Conservation (phyloP, 2,329 filamentous ascomycete genomes). For the Chalaropsis ovoidea region DNA sequence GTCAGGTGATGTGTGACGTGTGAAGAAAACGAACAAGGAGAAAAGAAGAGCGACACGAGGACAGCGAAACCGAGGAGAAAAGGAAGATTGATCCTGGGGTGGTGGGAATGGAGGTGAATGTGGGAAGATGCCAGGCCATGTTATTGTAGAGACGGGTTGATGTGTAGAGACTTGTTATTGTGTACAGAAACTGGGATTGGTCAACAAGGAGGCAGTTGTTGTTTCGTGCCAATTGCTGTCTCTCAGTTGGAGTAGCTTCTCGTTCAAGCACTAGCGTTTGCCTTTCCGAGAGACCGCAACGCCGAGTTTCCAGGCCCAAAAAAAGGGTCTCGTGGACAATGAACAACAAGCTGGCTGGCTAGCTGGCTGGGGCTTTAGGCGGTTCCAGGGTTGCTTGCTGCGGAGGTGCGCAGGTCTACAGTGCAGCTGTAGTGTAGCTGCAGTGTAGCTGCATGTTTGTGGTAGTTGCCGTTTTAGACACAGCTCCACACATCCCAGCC, state of each 20-base stretch:
- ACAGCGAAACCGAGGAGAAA: conserved; percentile 5
- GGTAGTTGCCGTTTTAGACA: not conserved
- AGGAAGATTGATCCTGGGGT: not conserved
- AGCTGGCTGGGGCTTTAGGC: not conserved
- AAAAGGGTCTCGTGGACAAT: not conserved
- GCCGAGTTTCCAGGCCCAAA: not conserved
- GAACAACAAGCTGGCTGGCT: not conserved
- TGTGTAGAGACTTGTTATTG: too few species aligned
- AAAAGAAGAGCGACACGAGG: not conserved
- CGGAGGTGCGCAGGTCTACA: too few species aligned
- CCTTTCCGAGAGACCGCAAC: not conserved
- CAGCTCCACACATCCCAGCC: conserved; percentile 11
- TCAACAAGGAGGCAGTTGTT: too few species aligned
- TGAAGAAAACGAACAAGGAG: not conserved
- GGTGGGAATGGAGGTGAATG: not conserved
- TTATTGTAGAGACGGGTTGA: too few species aligned
- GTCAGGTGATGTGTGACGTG: conserved; percentile 4
- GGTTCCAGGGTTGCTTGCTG: not conserved
- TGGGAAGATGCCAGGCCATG: too few species aligned
- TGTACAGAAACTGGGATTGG: too few species aligned
- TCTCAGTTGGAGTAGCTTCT: too few species aligned
- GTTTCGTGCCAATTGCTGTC: too few species aligned
- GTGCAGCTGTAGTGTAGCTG: not conserved
- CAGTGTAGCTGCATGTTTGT: not conserved
- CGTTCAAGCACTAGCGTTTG: not conserved